Base-by-base conservation (phyloP, 306 rosid species). In the Cucumis melo region DNA sequence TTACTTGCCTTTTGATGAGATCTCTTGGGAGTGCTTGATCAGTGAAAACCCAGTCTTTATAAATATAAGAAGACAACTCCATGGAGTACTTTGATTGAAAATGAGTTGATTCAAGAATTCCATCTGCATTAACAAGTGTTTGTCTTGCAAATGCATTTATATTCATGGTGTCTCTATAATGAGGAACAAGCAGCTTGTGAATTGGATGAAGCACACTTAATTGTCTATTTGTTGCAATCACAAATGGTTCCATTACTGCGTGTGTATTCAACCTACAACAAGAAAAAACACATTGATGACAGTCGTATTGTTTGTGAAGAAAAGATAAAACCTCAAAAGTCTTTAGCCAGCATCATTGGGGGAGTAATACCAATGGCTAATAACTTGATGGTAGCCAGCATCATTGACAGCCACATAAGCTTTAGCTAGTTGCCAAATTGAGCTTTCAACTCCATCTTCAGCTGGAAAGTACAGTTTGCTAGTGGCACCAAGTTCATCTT, bases 91-190 rank as follows among this genome's bases (percentile, higher is more conserved):
- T 90, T 0, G 81, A 83, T 16, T 86, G 89, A 74, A 86, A 93
- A 55, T 87, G 90, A 2, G 92, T 88, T 6, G 44, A 0, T 88
- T 93, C 98, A 7, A 91, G 23, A 21, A 90, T 12, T 9, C 98
- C 98, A 27, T 90, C 87, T 0, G 88, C 94, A 55, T 86, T 90
- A 77, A 84, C 75, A 9, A 86, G 84, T 54, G 81, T 71, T 84
- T 88, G 91, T 42, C 93, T 59, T 0, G 93, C 94, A 0, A 88
- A 62, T 17, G 94, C 94, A 10, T 93, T 91, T 61, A 91, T 86
- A 66, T 87, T 87, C 97, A 93, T 90, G 62, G 98, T 91, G 84
- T 91, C 98, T 19, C 87, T 88, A 60, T 87, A 91, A 78, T 91
- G 98, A 75, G 97, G 96, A 62, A 87, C 87, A 65, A 91, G 68